phyloP scores from a whole-genome alignment of 108 stramenopile species.

The Cyclotella choctawhatcheeana region DNA sequence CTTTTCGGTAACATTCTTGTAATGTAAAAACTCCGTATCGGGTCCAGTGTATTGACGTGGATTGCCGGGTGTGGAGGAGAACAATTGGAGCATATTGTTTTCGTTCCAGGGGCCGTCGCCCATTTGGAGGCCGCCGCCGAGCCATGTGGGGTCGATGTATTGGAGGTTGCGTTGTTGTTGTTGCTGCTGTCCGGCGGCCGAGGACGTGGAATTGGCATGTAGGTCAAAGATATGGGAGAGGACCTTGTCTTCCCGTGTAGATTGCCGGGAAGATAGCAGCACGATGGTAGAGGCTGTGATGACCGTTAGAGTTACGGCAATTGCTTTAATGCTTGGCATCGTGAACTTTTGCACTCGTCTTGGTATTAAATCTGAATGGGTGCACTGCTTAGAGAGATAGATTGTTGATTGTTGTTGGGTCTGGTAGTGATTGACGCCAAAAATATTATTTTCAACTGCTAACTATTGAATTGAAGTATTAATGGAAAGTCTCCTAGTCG shows the following conservation, averaged over 20 bases:
- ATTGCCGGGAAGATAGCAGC: slow-evolving; percentile 4
- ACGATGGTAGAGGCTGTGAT: not conserved
- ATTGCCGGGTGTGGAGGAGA: slow-evolving; percentile 32
- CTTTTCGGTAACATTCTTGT: slow-evolving; percentile 37
- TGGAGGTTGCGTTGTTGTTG: slow-evolving; percentile 14
- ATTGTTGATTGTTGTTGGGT: not conserved
- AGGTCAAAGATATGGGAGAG: slow-evolving; percentile 20
- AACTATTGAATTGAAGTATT: slow-evolving; percentile 1
- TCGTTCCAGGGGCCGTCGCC: slow-evolving; percentile 26
- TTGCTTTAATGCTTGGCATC: slow-evolving; percentile 5
- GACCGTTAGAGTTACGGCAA: not conserved
- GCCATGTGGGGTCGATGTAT: not conserved
- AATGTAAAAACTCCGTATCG: slow-evolving; percentile 44
- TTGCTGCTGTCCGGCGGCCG: not conserved
- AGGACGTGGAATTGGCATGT: slow-evolving; percentile 17
- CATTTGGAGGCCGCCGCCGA: slow-evolving; percentile 27
- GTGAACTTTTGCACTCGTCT: not conserved
- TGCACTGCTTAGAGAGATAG: not conserved
- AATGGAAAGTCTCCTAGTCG: not conserved
- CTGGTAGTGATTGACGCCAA: slow-evolving; percentile 15
- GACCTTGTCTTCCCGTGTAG: slow-evolving; percentile 1
- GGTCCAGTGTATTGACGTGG: slow-evolving; percentile 25
- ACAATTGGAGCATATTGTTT: slow-evolving; percentile 12
- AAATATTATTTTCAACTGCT: not conserved
- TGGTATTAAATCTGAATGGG: not conserved